Evolutionary conservation across 768 basidiomycete genomes (phyloP).

Genomic region (Leccinum rimulosum): DNA sequence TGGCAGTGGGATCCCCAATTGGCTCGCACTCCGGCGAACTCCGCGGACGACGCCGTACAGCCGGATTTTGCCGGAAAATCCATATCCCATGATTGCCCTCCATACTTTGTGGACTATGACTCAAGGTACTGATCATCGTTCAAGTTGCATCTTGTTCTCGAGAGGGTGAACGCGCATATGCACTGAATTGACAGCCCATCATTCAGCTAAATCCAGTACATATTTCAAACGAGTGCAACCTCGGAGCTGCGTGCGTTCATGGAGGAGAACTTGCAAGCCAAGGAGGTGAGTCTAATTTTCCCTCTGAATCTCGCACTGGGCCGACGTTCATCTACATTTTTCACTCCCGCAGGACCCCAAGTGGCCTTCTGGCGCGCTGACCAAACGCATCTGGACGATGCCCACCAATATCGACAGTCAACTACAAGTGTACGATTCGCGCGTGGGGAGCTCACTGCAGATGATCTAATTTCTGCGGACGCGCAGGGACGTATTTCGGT

Average conservation of each 20-base stretch:
- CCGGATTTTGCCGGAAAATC: no score
- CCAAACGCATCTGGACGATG: conserved; percentile 94
- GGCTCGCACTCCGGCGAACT: no score
- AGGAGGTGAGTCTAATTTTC: conserved; percentile 54
- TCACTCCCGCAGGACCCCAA: conserved; percentile 57
- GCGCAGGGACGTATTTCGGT: conserved; percentile 87
- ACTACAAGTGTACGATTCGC: conserved; percentile 81
- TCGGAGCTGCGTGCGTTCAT: conserved; percentile 89
- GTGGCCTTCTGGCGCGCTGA: conserved; percentile 79
- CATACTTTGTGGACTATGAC: no score
- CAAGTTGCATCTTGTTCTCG: conserved; percentile 60
- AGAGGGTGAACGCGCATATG: conserved; percentile 86
- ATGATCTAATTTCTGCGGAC: conserved; percentile 70
- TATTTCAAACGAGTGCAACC: conserved; percentile 93
- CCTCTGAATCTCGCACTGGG: not conserved
- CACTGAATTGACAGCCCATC: conserved; percentile 80
- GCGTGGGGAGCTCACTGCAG: conserved; percentile 43
- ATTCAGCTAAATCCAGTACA: conserved; percentile 92
- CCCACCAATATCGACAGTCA: conserved; percentile 93
- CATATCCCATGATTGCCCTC: no score
- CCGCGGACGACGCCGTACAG: no score
- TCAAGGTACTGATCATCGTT: not conserved
- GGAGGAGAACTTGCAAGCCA: conserved; percentile 80
- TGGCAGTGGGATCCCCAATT: no score
- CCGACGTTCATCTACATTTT: not conserved